phyloP scores from a whole-genome alignment of 768 basidiomycete species.

The Lactifluus hygrophoroides region DNA sequence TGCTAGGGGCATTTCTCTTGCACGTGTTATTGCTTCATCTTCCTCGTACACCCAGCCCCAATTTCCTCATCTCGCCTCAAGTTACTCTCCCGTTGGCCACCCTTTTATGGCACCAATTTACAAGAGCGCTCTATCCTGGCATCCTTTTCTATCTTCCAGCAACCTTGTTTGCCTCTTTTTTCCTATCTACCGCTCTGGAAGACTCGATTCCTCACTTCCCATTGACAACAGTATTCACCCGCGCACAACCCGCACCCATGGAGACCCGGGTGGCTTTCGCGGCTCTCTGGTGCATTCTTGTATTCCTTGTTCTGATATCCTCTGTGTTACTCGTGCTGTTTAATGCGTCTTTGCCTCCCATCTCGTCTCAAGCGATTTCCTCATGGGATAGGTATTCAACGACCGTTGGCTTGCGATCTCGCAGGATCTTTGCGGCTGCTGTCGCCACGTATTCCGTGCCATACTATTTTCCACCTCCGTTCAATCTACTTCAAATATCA shows the following conservation, averaged over 20 bases:
- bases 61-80: slow-evolving; percentile 35
- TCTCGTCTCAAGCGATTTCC: neutral
- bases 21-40: slow-evolving; percentile 41
- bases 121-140: slow-evolving; percentile 32
- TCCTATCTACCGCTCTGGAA: slow-evolving; percentile 41
- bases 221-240: slow-evolving; percentile 18
- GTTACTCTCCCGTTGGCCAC: slow-evolving; percentile 37
- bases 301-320: slow-evolving; percentile 30
- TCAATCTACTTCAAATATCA: slow-evolving; percentile 36
- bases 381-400: slow-evolving; percentile 45
- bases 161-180: slow-evolving; percentile 34
- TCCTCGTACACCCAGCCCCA: slow-evolving; percentile 36
- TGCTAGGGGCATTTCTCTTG: slow-evolving; percentile 35
- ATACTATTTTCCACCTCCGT: slow-evolving; percentile 42
- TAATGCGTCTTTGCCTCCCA: slow-evolving; percentile 21
- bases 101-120: slow-evolving; percentile 34
- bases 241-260: slow-evolving; percentile 31
- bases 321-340: slow-evolving; percentile 30
- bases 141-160: slow-evolving; percentile 42
- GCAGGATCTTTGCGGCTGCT: slow-evolving; percentile 32
- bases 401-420: slow-evolving; percentile 37
- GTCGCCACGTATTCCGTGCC: slow-evolving; percentile 29
- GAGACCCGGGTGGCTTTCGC: slow-evolving; percentile 40
- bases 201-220: slow-evolving; percentile 25
- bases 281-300: slow-evolving; percentile 29